phyloP scores from a whole-genome alignment of 2,329 filamentous ascomycete genomes.

The Paracoccidioides lutzii region DNA sequence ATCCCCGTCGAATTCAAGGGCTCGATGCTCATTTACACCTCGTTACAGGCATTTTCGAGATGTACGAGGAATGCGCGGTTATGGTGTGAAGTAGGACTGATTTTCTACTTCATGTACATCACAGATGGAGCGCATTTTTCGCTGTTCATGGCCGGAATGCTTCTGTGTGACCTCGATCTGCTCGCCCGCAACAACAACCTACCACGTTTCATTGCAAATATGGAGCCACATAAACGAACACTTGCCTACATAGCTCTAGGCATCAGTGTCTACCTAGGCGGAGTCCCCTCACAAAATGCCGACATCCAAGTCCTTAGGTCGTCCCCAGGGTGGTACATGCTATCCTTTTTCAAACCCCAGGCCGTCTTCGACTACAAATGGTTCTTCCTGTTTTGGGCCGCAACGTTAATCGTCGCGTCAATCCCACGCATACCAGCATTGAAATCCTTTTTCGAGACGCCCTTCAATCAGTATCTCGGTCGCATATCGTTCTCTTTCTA shows the following conservation, averaged over 20 bases:
- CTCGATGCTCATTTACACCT: slow-evolving; percentile 50
- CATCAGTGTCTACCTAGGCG: slow-evolving; percentile 45
- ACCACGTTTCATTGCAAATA: slow-evolving; percentile 35
- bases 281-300: slow-evolving; percentile 42
- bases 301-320: slow-evolving; percentile 39
- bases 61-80: slow-evolving; percentile 44
- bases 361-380: slow-evolving; percentile 41
- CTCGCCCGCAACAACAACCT: slow-evolving; percentile 40
- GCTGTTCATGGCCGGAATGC: slow-evolving; percentile 49
- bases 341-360: slow-evolving; percentile 51
- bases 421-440: slow-evolving; percentile 29
- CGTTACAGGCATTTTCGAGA: slow-evolving; percentile 44
- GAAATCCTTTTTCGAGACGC: slow-evolving; percentile 29
- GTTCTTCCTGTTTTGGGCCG: slow-evolving; percentile 33
- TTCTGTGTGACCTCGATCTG: slow-evolving; percentile 49
- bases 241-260: slow-evolving; percentile 43
- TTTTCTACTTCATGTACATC: slow-evolving; percentile 55
- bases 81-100: slow-evolving; percentile 39
- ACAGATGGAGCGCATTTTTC: slow-evolving; percentile 51
- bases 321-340: slow-evolving; percentile 48
- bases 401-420: slow-evolving; percentile 30
- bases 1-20: slow-evolving; percentile 53
- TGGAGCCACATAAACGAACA: slow-evolving; percentile 38
- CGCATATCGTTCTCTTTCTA: slow-evolving; percentile 38
- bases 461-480: slow-evolving; percentile 34